Percentiles rank a stretch among this genome's conserved stretches.
Conservation (phyloP, 1,284 basidiomycete species). For the Malassezia equina region DNA sequence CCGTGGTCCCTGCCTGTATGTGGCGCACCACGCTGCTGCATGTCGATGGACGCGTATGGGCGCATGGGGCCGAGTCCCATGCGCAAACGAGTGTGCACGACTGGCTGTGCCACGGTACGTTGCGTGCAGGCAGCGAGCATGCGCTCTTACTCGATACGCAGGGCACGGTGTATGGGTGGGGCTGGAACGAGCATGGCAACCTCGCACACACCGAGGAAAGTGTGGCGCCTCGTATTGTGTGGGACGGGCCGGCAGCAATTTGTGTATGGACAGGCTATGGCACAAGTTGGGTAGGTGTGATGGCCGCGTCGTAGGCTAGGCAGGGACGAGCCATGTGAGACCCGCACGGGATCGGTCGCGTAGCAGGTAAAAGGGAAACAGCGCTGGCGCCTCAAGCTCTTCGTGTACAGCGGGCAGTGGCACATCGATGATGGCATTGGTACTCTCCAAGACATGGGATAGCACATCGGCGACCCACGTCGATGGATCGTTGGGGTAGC, state of each 20-base stretch:
- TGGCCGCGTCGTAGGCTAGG: neutral
- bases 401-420: neutral
- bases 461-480: neutral
- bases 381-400: neutral
- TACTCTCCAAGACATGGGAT: neutral
- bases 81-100: neutral
- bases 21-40: constrained; percentile 10
- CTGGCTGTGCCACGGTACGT: neutral
- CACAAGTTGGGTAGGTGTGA: neutral
- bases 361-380: constrained; percentile 28
- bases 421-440: neutral
- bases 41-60: neutral
- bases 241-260: neutral
- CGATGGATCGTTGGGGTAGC: constrained; percentile 5
- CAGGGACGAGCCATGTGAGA: constrained; percentile 32
- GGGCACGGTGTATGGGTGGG: constrained; percentile 7
- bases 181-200: constrained; percentile 18
- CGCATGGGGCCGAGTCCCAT: neutral
- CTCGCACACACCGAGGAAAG: neutral
- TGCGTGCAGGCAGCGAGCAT: constrained; percentile 11
- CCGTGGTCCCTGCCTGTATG: constrained; percentile 3
- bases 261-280: constrained; percentile 3
- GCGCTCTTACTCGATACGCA: neutral
- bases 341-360: constrained; percentile 34
- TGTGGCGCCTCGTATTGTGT: neutral